Base-by-base conservation (phyloP, 1,284 basidiomycete genomes). In the Pyrrhoderma lamaoense region DNA sequence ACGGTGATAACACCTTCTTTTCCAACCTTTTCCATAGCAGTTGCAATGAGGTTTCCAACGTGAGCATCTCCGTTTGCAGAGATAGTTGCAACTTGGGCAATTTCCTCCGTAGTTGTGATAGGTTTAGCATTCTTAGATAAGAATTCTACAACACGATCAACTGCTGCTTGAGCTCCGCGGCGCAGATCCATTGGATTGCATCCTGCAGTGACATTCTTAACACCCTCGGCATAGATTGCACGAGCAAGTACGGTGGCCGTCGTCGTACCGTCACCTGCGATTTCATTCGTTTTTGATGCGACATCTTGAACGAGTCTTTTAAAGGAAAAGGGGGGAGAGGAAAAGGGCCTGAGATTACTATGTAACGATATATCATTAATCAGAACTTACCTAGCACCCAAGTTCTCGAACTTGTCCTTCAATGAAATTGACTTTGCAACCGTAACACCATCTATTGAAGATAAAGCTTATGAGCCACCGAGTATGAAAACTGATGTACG, bases 131-230 rank as follows among this genome's bases (percentile, higher is more conserved):
- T 87, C 42, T 81, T 70, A 59, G 95, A 80, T 60, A 99, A 82
- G 75, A 89, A 94, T 62, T 89, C 80, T 61, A 98, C 89, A 62
- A 99, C 93, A 59, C 89, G 89, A 65, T 98, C 93, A 49, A 98
- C 95, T 53, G 94, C 95, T 35, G 93, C 92, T 67, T 98, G 95
- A 14, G 93, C 85, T 56, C 95, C 95, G 27, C 94, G 85, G 57
- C 95, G 90, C 56, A 98, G 89, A 73, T 99, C 95, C 93, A 98
- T 99, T 35, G 95, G 95, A 76, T 97, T 97, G 79, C 95, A 99
- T 18, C 95, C 93, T 11, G 95, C 95, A 39, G 95, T 94, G 54
- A 99, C 95, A 67, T 98, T 99, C 79, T 98, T 98, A 61, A 98
- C 94, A 72, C 95, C 95, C 71, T 99, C 95, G 0, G 93, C 80